Base-by-base conservation (phyloP, 163 green algal species). In the Volvox carteri region DNA sequence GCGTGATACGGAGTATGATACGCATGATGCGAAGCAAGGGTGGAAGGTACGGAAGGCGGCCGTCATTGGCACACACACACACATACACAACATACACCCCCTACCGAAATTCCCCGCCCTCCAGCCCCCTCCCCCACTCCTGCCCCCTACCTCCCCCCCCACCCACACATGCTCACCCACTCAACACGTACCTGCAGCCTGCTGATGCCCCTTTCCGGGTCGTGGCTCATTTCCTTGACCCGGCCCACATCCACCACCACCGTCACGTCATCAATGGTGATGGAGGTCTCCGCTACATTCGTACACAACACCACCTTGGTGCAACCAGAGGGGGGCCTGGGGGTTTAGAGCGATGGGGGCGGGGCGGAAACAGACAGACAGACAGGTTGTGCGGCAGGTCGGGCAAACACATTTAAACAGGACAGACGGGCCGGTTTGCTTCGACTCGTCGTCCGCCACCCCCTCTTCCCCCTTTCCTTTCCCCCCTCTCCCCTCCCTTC, bases 251-350 rank as follows among this genome's bases (percentile, higher is more conserved):
- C 97, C 52, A 99, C 95, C 72, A 99, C 97, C 70, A 94, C 94
- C 0, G 87, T 93, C 1, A 98, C 94, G 89, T 99, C 97, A 89
- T 98, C 96, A 62, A 99, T 99, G 41, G 97, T 99, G 91, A 99
- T 95, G 81, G 92, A 97, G 9, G 97, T 99, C 92, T 99, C 97
- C 0, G 97, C 97, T 70, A 99, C 95, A 85, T 98, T 98, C 65
- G 97, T 99, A 44, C 97, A 90, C 33, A 98, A 90, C 39, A 99
- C 96, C 23, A 99, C 93, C 90, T 99, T 98, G 72, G 86, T 48
- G 11, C 90, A 73, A 21, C 93, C 93, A 21, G 48, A 33, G 0
- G 92, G 93, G 9, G 94, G 90, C 39, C 92, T 92, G 91, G 0
- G n/a, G 23, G 56, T n/a, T 3, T 30, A 9, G 18, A 11, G 18